Conservation (phyloP, 495 filamentous ascomycete genomes). For the Podospora appendiculata region DNA sequence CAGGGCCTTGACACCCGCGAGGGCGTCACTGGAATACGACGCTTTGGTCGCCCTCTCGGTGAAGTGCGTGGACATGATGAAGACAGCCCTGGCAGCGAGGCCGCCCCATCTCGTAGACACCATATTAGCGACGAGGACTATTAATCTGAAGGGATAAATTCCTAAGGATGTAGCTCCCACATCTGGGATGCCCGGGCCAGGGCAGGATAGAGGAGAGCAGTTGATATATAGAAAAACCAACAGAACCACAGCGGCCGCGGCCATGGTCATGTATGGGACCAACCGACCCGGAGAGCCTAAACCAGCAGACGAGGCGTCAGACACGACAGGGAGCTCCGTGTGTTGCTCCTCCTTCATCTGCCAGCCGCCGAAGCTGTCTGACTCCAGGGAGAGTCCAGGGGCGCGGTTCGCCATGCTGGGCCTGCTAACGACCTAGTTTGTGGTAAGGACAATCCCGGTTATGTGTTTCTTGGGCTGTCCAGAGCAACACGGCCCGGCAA, state of each 20-base stretch:
- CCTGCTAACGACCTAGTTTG: too few species aligned
- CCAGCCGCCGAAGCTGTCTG: too few species aligned
- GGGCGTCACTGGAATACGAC: conserved; percentile 32
- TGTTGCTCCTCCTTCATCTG: too few species aligned
- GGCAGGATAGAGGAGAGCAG: background rate
- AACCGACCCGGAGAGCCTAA: background rate
- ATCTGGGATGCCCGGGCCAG: background rate
- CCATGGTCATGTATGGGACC: background rate
- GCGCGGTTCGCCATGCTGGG: too few species aligned
- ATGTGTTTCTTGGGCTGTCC: too few species aligned
- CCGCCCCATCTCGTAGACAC: conserved; percentile 24
- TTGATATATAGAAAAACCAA: conserved; percentile 1
- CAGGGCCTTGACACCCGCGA: conserved; percentile 39
- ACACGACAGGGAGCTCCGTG: too few species aligned
- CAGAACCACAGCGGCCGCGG: background rate
- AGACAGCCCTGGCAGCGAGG: conserved; percentile 29
- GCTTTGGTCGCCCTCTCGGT: conserved; percentile 6
- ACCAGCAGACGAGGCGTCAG: too few species aligned
- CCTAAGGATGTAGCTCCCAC: background rate
- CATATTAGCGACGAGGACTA: conserved; percentile 12
- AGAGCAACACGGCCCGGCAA: too few species aligned
- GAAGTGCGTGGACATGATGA: conserved; percentile 25
- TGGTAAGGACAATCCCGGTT: too few species aligned
- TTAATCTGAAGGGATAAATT: background rate
- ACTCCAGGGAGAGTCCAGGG: too few species aligned